A percentile compares a stretch with the other conserved stretches of the same genome.
Conservation (phyloP, 148 eudicot species). For the Rhododendron williamsianum region DNA sequence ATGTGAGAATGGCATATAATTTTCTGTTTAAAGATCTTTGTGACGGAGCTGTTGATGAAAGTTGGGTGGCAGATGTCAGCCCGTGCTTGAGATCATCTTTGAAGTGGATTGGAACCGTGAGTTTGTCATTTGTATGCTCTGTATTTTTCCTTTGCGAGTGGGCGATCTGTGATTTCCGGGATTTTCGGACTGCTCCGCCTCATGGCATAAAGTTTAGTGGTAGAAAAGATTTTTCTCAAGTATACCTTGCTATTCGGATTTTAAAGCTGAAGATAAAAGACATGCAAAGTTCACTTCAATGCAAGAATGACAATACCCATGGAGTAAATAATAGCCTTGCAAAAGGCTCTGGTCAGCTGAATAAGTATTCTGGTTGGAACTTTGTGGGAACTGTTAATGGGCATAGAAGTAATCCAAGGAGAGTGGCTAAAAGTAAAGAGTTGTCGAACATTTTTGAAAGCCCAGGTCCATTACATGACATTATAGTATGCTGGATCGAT, state of each 20-base stretch:
- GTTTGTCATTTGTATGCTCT: constrained; percentile 59
- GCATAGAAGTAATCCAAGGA: constrained; percentile 17
- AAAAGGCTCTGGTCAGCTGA: constrained; percentile 18
- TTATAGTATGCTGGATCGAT: constrained; percentile 87
- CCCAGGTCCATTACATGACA: constrained; percentile 90
- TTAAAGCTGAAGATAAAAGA: constrained; percentile 60
- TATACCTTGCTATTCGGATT: constrained; percentile 67
- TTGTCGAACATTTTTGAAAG: constrained; percentile 62
- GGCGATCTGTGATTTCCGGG: constrained; percentile 90
- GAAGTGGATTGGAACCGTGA: constrained; percentile 58
- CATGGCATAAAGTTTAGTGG: constrained; percentile 74
- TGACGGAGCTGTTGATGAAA: constrained; percentile 53
- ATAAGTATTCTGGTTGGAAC: constrained; percentile 18
- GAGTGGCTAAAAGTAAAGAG: constrained; percentile 26
- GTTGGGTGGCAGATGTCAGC: constrained; percentile 76
- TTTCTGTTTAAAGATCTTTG: constrained; percentile 59
- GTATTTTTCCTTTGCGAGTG: constrained; percentile 93
- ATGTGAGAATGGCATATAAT: constrained; percentile 54
- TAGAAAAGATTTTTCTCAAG: constrained; percentile 74
- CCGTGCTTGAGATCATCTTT: constrained; percentile 64
- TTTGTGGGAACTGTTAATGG: constrained; percentile 16
- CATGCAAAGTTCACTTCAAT: constrained; percentile 32
- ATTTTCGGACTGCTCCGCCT: constrained; percentile 54
- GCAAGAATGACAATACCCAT: constrained; percentile 22
- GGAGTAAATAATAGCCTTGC: neutral